Evolutionary conservation across 2,329 filamentous ascomycete species (phyloP).

Genomic region (Trichophyton verrucosum): DNA sequence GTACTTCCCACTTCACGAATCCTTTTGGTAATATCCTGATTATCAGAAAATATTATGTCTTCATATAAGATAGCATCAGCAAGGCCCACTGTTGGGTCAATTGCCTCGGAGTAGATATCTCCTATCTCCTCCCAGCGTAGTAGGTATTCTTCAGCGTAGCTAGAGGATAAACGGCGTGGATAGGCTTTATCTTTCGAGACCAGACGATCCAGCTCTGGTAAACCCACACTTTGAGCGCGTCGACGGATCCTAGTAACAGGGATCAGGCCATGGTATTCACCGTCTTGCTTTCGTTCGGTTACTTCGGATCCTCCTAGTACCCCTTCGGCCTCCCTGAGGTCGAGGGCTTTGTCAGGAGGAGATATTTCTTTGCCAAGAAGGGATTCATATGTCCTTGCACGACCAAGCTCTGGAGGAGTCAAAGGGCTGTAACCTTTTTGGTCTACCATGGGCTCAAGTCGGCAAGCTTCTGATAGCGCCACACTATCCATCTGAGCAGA

Average conservation of each 20-base stretch:
- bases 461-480: neutral
- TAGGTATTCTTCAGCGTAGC: slow-evolving; percentile 35
- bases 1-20: slow-evolving; percentile 27
- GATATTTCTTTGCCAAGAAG: neutral
- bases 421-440: neutral
- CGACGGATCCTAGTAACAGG: slow-evolving; percentile 18
- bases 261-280: neutral
- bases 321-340: neutral
- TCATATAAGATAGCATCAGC: slow-evolving; percentile 31
- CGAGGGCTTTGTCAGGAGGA: neutral
- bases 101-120: slow-evolving; percentile 17
- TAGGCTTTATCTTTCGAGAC: slow-evolving; percentile 22
- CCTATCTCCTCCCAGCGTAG: slow-evolving; percentile 25
- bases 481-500: neutral
- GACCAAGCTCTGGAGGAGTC: neutral
- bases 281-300: neutral
- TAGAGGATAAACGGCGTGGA: slow-evolving; percentile 36
- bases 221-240: slow-evolving; percentile 27
- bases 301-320: neutral
- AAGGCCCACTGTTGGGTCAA: slow-evolving; percentile 29
- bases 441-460: neutral
- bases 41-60: slow-evolving; percentile 28
- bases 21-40: slow-evolving; percentile 23
- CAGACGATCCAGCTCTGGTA: slow-evolving; percentile 16
- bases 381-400: neutral